Conservation (phyloP, 805 yeast genomes). For the Tetrapisispora phaffii region DNA sequence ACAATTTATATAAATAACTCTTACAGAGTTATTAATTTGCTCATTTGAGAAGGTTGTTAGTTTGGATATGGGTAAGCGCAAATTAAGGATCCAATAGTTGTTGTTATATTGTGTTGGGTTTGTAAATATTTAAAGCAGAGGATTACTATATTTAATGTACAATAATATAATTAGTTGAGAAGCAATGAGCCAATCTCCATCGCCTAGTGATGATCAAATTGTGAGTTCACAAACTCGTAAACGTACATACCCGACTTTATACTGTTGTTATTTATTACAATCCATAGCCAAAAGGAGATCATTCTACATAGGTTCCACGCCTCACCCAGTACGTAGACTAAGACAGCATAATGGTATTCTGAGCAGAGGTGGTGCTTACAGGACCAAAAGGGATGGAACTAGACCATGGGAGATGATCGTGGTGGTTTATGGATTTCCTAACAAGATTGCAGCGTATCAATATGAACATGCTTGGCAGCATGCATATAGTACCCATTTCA, state of each 20-base stretch:
- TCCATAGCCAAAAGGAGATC: slow-evolving; percentile 48
- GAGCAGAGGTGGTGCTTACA: slow-evolving; percentile 54
- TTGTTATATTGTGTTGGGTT: too few species aligned
- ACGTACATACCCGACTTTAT: slow-evolving; percentile 31
- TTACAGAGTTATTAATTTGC: neutral
- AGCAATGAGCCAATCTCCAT: neutral
- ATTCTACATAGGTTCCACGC: slow-evolving; percentile 75
- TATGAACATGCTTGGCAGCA: slow-evolving; percentile 87
- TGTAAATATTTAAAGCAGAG: too few species aligned
- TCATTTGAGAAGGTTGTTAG: neutral
- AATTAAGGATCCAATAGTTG: too few species aligned
- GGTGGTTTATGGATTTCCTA: slow-evolving; percentile 63
- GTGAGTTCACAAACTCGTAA: neutral
- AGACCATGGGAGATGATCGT: slow-evolving; percentile 69
- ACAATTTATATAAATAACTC: neutral
- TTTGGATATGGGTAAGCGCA: neutral
- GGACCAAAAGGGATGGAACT: slow-evolving; percentile 45
- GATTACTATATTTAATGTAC: too few species aligned
- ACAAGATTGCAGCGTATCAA: slow-evolving; percentile 58
- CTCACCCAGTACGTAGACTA: slow-evolving; percentile 57
- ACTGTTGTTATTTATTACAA: slow-evolving; percentile 62
- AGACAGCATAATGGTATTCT: slow-evolving; percentile 73
- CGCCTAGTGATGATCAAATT: neutral
- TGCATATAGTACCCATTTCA: slow-evolving; percentile 53
- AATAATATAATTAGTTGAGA: neutral